A percentile compares a stretch with the other conserved stretches of the same genome.
Conservation (phyloP, 2,329 filamentous ascomycete genomes). For the Cladosporium sp. region DNA sequence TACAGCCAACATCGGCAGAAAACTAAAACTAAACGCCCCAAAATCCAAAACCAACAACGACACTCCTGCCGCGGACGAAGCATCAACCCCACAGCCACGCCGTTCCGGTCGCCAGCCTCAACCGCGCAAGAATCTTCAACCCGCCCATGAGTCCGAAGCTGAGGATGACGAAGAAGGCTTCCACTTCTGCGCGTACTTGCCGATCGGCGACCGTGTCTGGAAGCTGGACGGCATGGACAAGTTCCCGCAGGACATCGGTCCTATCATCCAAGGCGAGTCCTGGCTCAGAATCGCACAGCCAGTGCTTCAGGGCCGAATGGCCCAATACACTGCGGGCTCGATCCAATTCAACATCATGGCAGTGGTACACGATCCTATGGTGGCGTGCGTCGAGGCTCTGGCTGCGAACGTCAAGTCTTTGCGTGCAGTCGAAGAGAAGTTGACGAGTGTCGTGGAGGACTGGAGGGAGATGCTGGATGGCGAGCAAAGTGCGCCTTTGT, state of each 20-base stretch:
- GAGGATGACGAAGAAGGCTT: constrained; percentile 60
- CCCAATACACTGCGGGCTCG: constrained; percentile 63
- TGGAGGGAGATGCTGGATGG: constrained; percentile 46
- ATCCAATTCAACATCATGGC: constrained; percentile 79
- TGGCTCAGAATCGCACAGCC: constrained; percentile 70
- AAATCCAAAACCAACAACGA: not conserved
- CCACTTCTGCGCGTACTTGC: constrained; percentile 90
- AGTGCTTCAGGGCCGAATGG: constrained; percentile 69
- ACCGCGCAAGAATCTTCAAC: constrained; percentile 45
- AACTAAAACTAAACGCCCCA: constrained; percentile 20
- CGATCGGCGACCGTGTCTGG: constrained; percentile 74
- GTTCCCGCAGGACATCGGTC: constrained; percentile 67
- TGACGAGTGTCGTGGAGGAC: constrained; percentile 43
- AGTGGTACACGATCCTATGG: constrained; percentile 67
- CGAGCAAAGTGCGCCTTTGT: not conserved
- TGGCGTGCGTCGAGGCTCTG: constrained; percentile 48
- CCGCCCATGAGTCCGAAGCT: constrained; percentile 45
- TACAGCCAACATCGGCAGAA: constrained; percentile 27
- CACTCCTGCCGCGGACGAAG: not conserved
- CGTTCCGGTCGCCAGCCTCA: constrained; percentile 26
- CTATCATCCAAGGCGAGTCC: constrained; percentile 46
- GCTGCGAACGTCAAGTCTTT: constrained; percentile 50
- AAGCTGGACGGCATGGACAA: constrained; percentile 82
- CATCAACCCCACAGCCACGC: not conserved
- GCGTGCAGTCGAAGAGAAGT: constrained; percentile 42